A percentile compares a stretch with the other conserved stretches of the same genome.
Evolutionary conservation across 768 basidiomycete species (phyloP).

Genomic region (Tricholoma flavovirens): DNA sequence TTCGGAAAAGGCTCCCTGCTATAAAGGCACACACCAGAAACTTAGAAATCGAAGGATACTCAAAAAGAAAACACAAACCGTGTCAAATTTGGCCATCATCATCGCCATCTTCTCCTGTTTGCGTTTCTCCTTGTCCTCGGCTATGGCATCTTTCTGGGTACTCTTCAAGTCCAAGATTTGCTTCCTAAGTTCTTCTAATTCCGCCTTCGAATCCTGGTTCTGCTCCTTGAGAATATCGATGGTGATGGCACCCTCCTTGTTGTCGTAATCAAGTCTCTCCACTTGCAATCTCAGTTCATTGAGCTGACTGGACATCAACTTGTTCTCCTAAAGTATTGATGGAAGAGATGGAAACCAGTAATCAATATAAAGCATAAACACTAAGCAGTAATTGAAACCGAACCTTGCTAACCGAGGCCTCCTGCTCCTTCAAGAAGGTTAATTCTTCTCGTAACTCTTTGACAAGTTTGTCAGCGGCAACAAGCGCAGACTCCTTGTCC

Average conservation of each 20-base stretch:
- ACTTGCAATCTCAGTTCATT: conserved; percentile 90
- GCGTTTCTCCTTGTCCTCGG: conserved; percentile 97
- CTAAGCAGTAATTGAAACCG: conserved; percentile 24
- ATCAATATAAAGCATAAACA: background rate
- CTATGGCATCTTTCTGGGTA: conserved; percentile 77
- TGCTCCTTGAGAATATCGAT: conserved; percentile 95
- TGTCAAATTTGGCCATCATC: conserved; percentile 99
- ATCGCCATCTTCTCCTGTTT: conserved; percentile 99
- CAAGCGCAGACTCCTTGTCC: conserved; percentile 82
- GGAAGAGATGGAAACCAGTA: background rate
- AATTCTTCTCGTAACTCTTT: conserved; percentile 89
- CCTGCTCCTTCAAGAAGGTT: conserved; percentile 86
- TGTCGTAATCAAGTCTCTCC: conserved; percentile 90
- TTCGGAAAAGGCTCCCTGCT: conserved; percentile 94
- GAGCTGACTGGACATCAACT: conserved; percentile 86
- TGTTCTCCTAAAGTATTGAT: conserved; percentile 66
- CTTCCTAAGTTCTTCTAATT: conserved; percentile 86
- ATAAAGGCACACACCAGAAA: conserved; percentile 4
- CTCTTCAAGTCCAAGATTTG: conserved; percentile 72
- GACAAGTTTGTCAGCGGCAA: conserved; percentile 77
- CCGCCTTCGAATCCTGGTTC: conserved; percentile 77
- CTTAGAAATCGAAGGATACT: conserved; percentile 5
- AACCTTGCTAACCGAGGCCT: conserved; percentile 71
- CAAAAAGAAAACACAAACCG: conserved; percentile 59
- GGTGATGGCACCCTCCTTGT: conserved; percentile 89